Evolutionary conservation across 2,329 filamentous ascomycete species (phyloP).

Genomic region (Pyrenochaeta sp.): DNA sequence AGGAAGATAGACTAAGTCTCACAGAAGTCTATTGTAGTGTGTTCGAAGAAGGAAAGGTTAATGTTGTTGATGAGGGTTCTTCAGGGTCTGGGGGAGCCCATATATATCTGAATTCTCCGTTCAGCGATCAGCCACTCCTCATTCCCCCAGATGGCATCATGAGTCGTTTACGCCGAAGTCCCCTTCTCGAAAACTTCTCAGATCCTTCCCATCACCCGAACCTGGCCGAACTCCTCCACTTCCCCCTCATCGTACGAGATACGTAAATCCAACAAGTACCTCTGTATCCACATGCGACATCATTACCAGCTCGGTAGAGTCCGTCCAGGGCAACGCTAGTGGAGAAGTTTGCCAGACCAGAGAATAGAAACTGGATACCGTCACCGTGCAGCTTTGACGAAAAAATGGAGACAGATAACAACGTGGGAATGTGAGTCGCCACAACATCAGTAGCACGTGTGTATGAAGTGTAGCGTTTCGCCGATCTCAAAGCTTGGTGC

Average conservation of each 20-base stretch:
- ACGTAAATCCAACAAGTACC: constrained; percentile 34
- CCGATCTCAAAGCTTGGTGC: constrained; percentile 27
- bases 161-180: constrained; percentile 15
- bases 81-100: constrained; percentile 32
- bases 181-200: constrained; percentile 21
- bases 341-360: constrained; percentile 34
- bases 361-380: constrained; percentile 37
- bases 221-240: constrained; percentile 29
- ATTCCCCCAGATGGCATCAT: constrained; percentile 31
- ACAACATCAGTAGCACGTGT: constrained; percentile 19
- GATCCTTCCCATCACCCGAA: constrained; percentile 26
- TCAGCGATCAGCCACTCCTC: constrained; percentile 3
- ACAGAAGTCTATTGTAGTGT: constrained; percentile 3
- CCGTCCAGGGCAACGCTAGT: constrained; percentile 28
- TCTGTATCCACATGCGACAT: constrained; percentile 40
- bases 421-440: constrained; percentile 29
- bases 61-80: constrained; percentile 11
- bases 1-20: neutral
- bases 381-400: constrained; percentile 29
- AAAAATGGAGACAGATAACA: constrained; percentile 36
- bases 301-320: constrained; percentile 27
- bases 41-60: constrained; percentile 11
- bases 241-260: constrained; percentile 8
- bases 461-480: constrained; percentile 16
- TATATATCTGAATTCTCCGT: constrained; percentile 33